A percentile compares a stretch with the other conserved stretches of the same genome.
These are phyloP conservation scores for Rhizophagus prolifer DNA, from an alignment of 192 early-diverging fungal species.

Conservation along the genomic window DNA sequence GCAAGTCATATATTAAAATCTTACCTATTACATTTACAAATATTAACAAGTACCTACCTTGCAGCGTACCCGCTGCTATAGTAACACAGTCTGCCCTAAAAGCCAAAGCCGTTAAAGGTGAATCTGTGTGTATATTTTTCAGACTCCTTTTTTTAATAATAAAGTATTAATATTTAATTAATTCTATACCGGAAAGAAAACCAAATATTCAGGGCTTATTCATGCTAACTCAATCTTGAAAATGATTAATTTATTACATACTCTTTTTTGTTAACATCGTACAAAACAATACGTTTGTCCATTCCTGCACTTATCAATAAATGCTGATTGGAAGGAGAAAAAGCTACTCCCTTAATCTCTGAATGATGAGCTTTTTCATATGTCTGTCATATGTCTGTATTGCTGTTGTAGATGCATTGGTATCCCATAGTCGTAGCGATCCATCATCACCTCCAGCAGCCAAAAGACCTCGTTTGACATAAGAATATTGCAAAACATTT, in stretches of 20 bases:
- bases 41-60: conserved; percentile 29
- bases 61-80: conserved; percentile 41
- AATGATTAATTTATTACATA: conserved; percentile 12
- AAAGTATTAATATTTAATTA: neutral
- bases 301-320: conserved; percentile 43
- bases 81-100: conserved; percentile 46
- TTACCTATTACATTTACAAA: conserved; percentile 19
- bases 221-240: neutral
- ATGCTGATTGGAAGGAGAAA: conserved; percentile 44
- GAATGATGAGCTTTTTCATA: conserved; percentile 36
- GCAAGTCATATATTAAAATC: conserved; percentile 44
- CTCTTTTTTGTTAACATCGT: conserved; percentile 43
- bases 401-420: conserved; percentile 32
- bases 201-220: neutral
- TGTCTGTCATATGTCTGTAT: conserved; percentile 44
- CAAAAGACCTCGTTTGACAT: conserved; percentile 39
- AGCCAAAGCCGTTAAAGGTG: conserved; percentile 37
- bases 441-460: conserved; percentile 44
- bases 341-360: conserved; percentile 43
- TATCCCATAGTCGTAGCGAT: conserved; percentile 44
- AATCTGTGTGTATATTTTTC: conserved; percentile 39
- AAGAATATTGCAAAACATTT: conserved; percentile 39
- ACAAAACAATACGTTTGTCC: conserved; percentile 41
- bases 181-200: neutral
- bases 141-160: conserved; percentile 24